phyloP scores from a whole-genome alignment of 768 basidiomycete genomes.

The Dictyophora rubrovolvata region DNA sequence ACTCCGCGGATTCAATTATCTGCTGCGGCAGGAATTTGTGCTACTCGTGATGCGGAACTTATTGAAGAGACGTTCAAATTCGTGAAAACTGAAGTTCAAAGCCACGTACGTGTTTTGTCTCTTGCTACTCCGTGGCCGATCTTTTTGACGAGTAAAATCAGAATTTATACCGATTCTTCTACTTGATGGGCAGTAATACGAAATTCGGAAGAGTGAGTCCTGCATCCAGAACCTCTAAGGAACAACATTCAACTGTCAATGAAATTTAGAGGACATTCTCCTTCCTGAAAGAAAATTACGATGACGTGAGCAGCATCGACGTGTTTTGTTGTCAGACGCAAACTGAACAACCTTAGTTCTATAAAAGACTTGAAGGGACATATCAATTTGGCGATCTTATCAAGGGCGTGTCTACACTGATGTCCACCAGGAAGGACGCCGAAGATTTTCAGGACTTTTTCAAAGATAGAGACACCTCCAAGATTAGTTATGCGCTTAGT shows the following conservation, averaged over 20 bases:
- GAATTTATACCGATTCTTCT: slow-evolving; percentile 57
- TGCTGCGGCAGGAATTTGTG: slow-evolving; percentile 67
- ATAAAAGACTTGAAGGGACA: slow-evolving; percentile 62
- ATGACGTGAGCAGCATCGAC: slow-evolving; percentile 33
- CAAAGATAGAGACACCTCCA: slow-evolving; percentile 61
- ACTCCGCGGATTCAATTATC: slow-evolving; percentile 54
- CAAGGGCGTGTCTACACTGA: slow-evolving; percentile 28
- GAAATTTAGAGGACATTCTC: slow-evolving; percentile 28
- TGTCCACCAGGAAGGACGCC: slow-evolving; percentile 63
- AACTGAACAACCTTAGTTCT: slow-evolving; percentile 31
- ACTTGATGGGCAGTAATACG: slow-evolving; percentile 48
- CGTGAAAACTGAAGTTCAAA: slow-evolving; percentile 42
- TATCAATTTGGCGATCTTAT: slow-evolving; percentile 46
- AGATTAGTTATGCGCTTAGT: slow-evolving; percentile 50
- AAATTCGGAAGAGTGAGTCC: slow-evolving; percentile 32
- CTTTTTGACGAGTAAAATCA: slow-evolving; percentile 40
- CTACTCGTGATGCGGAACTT: slow-evolving; percentile 44
- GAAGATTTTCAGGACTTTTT: slow-evolving; percentile 61
- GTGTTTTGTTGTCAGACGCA: background rate
- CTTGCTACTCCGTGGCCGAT: slow-evolving; percentile 40
- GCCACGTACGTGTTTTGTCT: slow-evolving; percentile 56
- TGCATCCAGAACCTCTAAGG: background rate
- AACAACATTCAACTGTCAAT: background rate
- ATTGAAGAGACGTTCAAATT: slow-evolving; percentile 55
- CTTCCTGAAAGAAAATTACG: slow-evolving; percentile 65